Evolutionary conservation across 441 rosid species (phyloP).

Genomic region (Rhodomyrtus psidioides): DNA sequence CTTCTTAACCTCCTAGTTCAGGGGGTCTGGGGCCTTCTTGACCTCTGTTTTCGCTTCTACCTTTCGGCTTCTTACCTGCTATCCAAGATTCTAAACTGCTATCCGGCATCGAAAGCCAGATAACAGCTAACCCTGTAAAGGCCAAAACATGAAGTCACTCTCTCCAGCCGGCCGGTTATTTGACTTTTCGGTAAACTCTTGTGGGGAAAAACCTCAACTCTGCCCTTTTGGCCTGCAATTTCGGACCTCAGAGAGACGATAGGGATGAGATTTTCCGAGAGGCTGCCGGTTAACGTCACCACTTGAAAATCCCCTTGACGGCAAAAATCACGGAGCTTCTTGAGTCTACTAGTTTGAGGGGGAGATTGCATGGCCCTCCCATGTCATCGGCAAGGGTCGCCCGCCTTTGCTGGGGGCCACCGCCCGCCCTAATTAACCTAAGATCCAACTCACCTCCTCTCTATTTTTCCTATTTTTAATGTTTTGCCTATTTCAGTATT

Average conservation of each 20-base stretch:
- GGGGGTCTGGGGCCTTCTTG: background rate
- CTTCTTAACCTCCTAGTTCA: background rate
- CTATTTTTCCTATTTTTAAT: too few species aligned
- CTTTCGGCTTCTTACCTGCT: background rate
- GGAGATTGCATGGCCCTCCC: background rate
- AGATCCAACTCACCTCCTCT: background rate
- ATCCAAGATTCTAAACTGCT: background rate
- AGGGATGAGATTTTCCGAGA: background rate
- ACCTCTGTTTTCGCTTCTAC: background rate
- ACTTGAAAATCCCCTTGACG: background rate
- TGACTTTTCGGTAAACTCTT: background rate
- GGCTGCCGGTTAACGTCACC: background rate
- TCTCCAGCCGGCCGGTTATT: background rate
- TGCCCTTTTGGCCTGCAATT: background rate
- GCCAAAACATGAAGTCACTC: background rate
- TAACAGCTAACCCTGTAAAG: background rate
- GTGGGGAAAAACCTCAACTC: background rate
- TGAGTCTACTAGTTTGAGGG: background rate
- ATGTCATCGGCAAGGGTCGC: background rate
- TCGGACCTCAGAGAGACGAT: background rate
- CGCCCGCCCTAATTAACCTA: rapidly evolving
- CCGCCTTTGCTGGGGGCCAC: background rate
- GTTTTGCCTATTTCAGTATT: background rate
- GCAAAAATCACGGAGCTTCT: background rate
- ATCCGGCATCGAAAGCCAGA: background rate